Evolutionary conservation across 2,329 filamentous ascomycete species (phyloP).

Genomic region (Pestalotiopsis sp.): DNA sequence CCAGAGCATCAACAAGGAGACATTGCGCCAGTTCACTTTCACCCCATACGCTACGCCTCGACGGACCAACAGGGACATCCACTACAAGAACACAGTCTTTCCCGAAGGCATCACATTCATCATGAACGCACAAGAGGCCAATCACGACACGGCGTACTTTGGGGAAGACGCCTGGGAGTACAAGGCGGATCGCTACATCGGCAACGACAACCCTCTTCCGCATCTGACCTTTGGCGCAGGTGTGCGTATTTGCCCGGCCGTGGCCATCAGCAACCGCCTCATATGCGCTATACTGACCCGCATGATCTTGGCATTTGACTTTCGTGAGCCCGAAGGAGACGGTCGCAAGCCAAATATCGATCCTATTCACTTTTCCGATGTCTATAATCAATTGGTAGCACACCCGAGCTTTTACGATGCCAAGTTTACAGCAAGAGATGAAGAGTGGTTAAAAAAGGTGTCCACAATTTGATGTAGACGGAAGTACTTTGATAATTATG

Average conservation of each 20-base stretch:
- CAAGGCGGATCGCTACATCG: conserved; percentile 24
- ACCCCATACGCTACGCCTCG: conserved; percentile 24
- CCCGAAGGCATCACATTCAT: conserved; percentile 27
- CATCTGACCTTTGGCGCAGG: conserved; percentile 27
- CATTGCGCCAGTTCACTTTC: conserved; percentile 23
- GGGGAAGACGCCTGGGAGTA: conserved; percentile 24
- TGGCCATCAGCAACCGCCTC: conserved; percentile 25
- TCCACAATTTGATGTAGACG: no score
- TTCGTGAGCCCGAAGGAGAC: conserved; percentile 15
- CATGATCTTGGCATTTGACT: conserved; percentile 22
- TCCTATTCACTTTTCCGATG: conserved; percentile 23
- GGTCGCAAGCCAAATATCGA: conserved; percentile 19
- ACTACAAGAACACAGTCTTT: conserved; percentile 19
- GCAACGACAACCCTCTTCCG: conserved; percentile 19
- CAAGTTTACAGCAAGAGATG: conserved; percentile 18
- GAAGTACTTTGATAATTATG: no score
- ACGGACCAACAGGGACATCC: conserved; percentile 21
- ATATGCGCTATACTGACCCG: conserved; percentile 23
- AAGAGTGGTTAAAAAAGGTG: conserved; percentile 12
- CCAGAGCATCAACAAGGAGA: conserved; percentile 25
- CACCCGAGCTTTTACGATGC: conserved; percentile 21
- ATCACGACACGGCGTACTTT: conserved; percentile 24
- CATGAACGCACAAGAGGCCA: conserved; percentile 28
- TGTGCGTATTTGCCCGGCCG: conserved; percentile 24
- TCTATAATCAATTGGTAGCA: conserved; percentile 19